Percentiles rank a stretch among this genome's conserved stretches.
These are phyloP conservation scores for Monosporascus cannonballus DNA, from an alignment of 2,329 filamentous ascomycete genomes.

Conservation along the genomic window DNA sequence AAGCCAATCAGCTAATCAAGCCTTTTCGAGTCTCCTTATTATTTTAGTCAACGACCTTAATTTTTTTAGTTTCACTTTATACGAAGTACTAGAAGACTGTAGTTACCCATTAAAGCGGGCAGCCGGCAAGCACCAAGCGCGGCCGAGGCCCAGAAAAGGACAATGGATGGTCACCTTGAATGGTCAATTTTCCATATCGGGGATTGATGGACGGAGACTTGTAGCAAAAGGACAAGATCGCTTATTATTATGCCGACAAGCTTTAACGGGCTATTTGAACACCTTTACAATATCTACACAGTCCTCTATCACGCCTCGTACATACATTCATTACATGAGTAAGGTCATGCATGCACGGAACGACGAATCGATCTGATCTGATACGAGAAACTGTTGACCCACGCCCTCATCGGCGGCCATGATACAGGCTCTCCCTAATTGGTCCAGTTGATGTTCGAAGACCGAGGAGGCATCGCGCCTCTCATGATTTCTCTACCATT, in stretches of 20 bases:
- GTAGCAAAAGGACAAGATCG: background rate
- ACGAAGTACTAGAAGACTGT: too few species aligned
- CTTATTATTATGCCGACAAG: background rate
- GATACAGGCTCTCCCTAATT: slow-evolving; percentile 17
- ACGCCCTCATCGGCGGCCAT: slow-evolving; percentile 22
- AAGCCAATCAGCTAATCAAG: too few species aligned
- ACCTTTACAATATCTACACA: background rate
- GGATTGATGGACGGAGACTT: background rate
- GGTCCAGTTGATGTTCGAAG: slow-evolving; percentile 19
- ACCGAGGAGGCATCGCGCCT: slow-evolving; percentile 27
- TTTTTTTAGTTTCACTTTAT: background rate
- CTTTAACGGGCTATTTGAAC: background rate
- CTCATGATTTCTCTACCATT: slow-evolving; percentile 20
- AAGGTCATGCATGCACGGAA: background rate
- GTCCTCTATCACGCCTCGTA: background rate
- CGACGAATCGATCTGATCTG: too few species aligned
- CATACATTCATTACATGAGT: background rate
- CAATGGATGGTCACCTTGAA: background rate
- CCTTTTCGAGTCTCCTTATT: too few species aligned
- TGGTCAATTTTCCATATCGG: background rate
- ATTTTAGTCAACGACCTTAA: too few species aligned
- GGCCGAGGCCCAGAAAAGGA: background rate
- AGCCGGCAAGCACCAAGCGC: background rate
- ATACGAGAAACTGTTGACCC: background rate
- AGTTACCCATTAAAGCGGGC: background rate